Evolutionary conservation across 352 stramenopile species (phyloP).

Genomic region (Peronospora tabacina): DNA sequence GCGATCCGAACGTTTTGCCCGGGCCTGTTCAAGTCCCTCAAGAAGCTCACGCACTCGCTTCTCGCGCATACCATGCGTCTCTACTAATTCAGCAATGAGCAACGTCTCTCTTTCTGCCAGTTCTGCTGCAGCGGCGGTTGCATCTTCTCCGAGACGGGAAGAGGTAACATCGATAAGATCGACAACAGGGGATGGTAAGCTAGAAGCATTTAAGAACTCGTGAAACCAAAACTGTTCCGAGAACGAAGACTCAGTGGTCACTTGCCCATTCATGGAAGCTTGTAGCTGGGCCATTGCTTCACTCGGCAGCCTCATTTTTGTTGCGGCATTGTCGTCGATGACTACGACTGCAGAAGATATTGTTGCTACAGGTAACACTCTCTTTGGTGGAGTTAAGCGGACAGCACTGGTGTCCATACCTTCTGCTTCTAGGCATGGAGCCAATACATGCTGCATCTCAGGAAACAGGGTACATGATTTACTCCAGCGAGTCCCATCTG

Average conservation of each 20-base stretch:
- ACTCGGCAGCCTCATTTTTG: conserved; percentile 5
- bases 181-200: conserved; percentile 2
- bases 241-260: conserved; percentile 37
- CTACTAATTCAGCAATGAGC: conserved; percentile 48
- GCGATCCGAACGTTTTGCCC: conserved; percentile 37
- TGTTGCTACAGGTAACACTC: background rate
- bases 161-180: conserved; percentile 22
- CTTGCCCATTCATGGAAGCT: conserved; percentile 31
- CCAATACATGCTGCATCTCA: conserved; percentile 36
- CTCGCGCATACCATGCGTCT: conserved; percentile 42
- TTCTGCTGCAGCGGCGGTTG: conserved; percentile 9
- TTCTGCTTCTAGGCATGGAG: conserved; percentile 6
- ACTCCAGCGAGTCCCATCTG: conserved; percentile 29
- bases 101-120: conserved; percentile 25
- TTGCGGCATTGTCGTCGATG: conserved; percentile 28
- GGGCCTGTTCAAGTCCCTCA: conserved; percentile 35
- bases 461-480: conserved; percentile 39
- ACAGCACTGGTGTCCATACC: conserved; percentile 9
- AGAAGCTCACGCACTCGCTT: conserved; percentile 51
- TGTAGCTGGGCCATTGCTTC: conserved; percentile 19
- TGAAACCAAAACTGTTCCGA: conserved; percentile 60
- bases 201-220: conserved; percentile 26
- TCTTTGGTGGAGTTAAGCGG: conserved; percentile 8
- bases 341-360: conserved; percentile 19
- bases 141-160: conserved; percentile 3